Evolutionary conservation across 2,329 filamentous ascomycete genomes (phyloP).

Genomic region (Xylariaceae sp.): DNA sequence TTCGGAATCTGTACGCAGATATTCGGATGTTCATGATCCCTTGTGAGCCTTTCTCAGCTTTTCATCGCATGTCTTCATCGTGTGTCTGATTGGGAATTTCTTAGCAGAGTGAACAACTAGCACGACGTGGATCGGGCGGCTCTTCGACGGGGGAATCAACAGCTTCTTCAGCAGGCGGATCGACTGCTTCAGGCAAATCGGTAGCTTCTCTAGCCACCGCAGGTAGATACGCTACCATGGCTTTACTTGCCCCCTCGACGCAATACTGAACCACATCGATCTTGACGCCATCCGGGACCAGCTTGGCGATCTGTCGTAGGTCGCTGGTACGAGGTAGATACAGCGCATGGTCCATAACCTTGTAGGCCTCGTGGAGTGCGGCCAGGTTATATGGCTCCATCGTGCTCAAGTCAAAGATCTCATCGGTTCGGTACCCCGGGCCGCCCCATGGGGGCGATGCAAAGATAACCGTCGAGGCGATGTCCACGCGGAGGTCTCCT

Average conservation of each 20-base stretch:
- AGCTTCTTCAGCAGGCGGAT: neutral
- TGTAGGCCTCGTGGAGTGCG: constrained; percentile 58
- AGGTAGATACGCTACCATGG: constrained; percentile 59
- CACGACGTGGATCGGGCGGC: neutral
- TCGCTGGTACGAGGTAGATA: constrained; percentile 85
- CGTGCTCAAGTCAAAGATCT: constrained; percentile 73
- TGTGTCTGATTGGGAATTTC: neutral
- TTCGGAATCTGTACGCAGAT: no score
- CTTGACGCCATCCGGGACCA: constrained; percentile 46
- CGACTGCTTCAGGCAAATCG: neutral
- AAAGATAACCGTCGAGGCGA: constrained; percentile 44
- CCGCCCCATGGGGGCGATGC: constrained; percentile 58
- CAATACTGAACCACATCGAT: constrained; percentile 84
- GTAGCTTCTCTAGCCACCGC: constrained; percentile 14
- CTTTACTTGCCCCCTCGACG: constrained; percentile 83
- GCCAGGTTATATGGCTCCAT: constrained; percentile 84
- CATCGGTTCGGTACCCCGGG: constrained; percentile 48
- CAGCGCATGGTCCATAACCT: constrained; percentile 57
- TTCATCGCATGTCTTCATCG: neutral
- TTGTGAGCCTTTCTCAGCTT: neutral
- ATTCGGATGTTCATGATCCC: neutral
- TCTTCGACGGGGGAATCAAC: neutral
- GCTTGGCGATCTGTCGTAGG: constrained; percentile 65
- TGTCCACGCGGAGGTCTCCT: constrained; percentile 37
- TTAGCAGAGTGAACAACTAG: neutral